Conservation (phyloP, 768 basidiomycete species). For the Boletus speciosus region DNA sequence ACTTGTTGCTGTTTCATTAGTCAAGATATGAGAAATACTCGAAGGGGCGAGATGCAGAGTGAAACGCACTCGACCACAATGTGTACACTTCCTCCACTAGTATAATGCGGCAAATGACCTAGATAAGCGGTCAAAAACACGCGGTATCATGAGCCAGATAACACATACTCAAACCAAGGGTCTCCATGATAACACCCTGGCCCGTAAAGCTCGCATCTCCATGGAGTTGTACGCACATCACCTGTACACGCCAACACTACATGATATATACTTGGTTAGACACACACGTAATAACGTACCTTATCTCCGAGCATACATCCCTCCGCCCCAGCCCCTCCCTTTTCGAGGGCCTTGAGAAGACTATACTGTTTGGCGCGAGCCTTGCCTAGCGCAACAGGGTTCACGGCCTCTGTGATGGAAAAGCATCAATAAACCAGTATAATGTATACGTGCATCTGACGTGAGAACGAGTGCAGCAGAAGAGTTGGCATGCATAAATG, state of each 20-base stretch:
- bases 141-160: not conserved
- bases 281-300: conserved; percentile 4
- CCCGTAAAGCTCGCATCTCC: conserved; percentile 92
- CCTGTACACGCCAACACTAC: conserved; percentile 44
- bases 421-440: not conserved
- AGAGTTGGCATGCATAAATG: not conserved
- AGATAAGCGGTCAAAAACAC: not conserved
- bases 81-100: conserved; percentile 86
- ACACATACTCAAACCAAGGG: conserved; percentile 70
- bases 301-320: conserved; percentile 33
- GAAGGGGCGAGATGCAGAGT: not conserved
- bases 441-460: not conserved
- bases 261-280: not conserved
- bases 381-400: conserved; percentile 84
- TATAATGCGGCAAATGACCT: conserved; percentile 90
- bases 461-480: not conserved
- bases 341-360: conserved; percentile 62
- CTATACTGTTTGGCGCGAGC: conserved; percentile 89
- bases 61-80: conserved; percentile 80
- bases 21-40: not conserved
- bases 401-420: conserved; percentile 64
- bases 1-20: conserved; percentile 54
- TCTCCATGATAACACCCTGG: conserved; percentile 89
- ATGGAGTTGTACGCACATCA: conserved; percentile 87
- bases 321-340: conserved; percentile 18